Evolutionary conservation across 352 stramenopile genomes (phyloP), one percentile per base, ranked within the genome.

Genomic region (Sclerospora graminicola): DNA sequence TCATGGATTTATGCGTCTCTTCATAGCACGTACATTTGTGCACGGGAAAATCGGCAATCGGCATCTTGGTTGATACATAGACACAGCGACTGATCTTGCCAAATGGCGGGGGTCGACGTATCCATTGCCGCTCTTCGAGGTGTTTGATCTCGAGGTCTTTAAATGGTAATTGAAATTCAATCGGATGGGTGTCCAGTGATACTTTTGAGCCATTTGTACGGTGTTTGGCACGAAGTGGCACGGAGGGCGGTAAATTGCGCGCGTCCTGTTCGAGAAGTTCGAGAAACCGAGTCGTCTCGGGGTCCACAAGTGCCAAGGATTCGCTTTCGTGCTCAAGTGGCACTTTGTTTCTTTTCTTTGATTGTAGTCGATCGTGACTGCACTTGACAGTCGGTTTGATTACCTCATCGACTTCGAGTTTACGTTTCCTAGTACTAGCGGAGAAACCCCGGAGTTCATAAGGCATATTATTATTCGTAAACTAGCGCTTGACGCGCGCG

Each of bases 11-110:
- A 23, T 66, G 41, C 1, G 52, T 76, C 16, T 74, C 68, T 20
- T 69, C 57, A 38, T 55, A 80, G 49, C 78, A 90, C 43, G 81
- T 72, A 57, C 78, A 90, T 30, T 86, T 86, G 52, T 84, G 77
- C 38, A 85, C 69, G 2, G 69, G 66, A 26, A 83, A 49, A 40
- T 76, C 66, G 0, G 67, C 70, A 13, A 64, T 44, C 5, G 75
- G 72, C 35, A 78, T 59, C 16, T 57, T 75, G 11, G 63, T 77
- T n/a, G 68, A 77, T 14, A 88, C 53, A 44, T 86, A 82, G 27
- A 90, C 72, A 32, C 75, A 86, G 49, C 83, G 82, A 51, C 35
- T 61, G 42, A 84, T 85, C 41, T 70, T 78, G 5, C 67, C 63
- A 35, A 79, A 90, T 13, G 61, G 63, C 5, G 73, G 73, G 10